Percentiles rank a stretch among this genome's conserved stretches.
phyloP scores from a whole-genome alignment of 2,329 filamentous ascomycete genomes.

The Pyrenochaeta sp. region DNA sequence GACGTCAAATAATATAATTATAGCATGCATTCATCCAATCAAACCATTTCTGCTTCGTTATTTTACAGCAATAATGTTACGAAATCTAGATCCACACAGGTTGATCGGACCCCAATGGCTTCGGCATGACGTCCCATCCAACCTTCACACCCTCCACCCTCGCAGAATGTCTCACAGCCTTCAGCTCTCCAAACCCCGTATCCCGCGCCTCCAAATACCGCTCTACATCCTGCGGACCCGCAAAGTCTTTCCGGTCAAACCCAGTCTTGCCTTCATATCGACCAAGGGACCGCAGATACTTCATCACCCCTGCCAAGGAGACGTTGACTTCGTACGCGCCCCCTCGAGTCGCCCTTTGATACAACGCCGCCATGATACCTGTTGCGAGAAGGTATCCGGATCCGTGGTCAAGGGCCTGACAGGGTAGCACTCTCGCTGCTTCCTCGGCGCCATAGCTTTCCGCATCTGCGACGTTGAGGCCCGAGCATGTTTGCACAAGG shows the following conservation, averaged over 20 bases:
- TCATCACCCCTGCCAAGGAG: constrained; percentile 63
- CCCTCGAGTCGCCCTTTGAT: constrained; percentile 54
- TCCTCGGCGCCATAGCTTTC: constrained; percentile 52
- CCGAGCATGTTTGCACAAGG: constrained; percentile 62
- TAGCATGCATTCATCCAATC: too few species aligned
- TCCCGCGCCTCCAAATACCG: constrained; percentile 54
- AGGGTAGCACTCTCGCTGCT: constrained; percentile 55
- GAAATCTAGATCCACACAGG: constrained; percentile 53
- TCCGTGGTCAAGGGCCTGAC: constrained; percentile 65
- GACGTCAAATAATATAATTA: too few species aligned
- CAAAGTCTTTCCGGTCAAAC: constrained; percentile 51
- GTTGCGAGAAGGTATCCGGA: constrained; percentile 63
- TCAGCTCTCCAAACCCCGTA: constrained; percentile 58
- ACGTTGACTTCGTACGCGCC: constrained; percentile 62
- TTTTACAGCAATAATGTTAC: too few species aligned
- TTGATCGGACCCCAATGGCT: constrained; percentile 57
- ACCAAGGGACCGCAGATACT: constrained; percentile 63
- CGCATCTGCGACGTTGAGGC: constrained; percentile 64
- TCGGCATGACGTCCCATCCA: constrained; percentile 62
- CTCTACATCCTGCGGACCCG: constrained; percentile 36
- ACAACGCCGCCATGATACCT: constrained; percentile 61
- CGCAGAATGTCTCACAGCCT: constrained; percentile 58
- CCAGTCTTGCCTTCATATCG: constrained; percentile 56
- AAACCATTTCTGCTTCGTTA: too few species aligned
- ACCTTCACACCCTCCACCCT: constrained; percentile 54